Evolutionary conservation across 768 basidiomycete species (phyloP).

Genomic region (Mrakia gelida): DNA sequence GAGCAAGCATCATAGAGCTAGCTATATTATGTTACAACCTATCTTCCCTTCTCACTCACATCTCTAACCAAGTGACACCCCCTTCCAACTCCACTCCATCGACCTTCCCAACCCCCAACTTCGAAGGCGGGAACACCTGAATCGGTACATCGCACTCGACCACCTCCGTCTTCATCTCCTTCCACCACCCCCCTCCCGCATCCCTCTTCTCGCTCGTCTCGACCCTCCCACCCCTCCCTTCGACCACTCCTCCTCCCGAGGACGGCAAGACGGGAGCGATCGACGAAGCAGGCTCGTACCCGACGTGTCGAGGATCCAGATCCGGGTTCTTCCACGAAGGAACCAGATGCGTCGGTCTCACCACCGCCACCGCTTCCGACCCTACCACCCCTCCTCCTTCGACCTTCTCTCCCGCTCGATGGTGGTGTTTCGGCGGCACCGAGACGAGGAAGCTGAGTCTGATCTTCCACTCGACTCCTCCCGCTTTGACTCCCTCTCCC

Average conservation of each 20-base stretch:
- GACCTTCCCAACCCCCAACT: constrained; percentile 5
- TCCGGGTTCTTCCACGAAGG: constrained; percentile 58
- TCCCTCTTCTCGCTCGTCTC: constrained; percentile 36
- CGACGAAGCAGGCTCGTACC: constrained; percentile 52
- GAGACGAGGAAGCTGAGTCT: constrained; percentile 75
- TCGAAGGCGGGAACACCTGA: constrained; percentile 52
- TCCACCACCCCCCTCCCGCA: constrained; percentile 55
- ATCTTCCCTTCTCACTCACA: neutral
- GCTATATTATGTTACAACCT: too few relatives aligned
- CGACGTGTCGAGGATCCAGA: constrained; percentile 55
- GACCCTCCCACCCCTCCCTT: neutral
- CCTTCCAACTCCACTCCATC: constrained; percentile 6
- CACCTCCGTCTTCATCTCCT: constrained; percentile 67
- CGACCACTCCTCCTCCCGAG: too few relatives aligned
- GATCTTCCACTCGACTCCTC: constrained; percentile 89
- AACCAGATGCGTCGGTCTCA: neutral
- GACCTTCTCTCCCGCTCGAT: constrained; percentile 43
- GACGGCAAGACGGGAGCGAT: constrained; percentile 15
- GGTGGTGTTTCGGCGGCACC: constrained; percentile 50
- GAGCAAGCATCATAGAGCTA: too few relatives aligned
- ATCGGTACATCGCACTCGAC: constrained; percentile 94
- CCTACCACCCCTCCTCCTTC: constrained; percentile 47
- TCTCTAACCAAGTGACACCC: neutral
- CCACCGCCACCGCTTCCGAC: constrained; percentile 57
- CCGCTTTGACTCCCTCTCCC: constrained; percentile 43